Base-by-base conservation (phyloP, 2,329 filamentous ascomycete species). In the Epichloe sibirici region DNA sequence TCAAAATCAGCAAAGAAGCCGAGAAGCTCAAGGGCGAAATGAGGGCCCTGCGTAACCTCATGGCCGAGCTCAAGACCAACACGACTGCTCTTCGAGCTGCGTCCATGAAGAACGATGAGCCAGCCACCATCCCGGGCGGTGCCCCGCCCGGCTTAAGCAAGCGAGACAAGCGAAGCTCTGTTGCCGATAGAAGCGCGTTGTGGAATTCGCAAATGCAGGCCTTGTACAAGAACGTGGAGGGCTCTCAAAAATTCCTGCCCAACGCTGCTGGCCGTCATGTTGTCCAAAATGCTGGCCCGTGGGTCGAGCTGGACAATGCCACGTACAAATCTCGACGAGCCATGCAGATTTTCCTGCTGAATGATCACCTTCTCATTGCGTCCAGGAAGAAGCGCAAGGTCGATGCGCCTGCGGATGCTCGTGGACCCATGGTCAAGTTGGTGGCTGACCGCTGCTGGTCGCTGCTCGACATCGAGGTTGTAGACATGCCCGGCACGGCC, bases 1-100 rank as follows among this genome's bases (percentile, higher is more conserved):
- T 98, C 75, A 95, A 95, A 69, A 97, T 98, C 68, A 96, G 90
- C 66, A 96, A 97, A 70, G 93, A 98, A 71, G 93, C 94, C 2
- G 93, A 98, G 70, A 96, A 95, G 72, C 81, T 98, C 53, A 97
- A 97, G 71, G 82, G 82, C 52, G 93, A 98, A 68, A 97, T 98
- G 93, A 82, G 88, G 50, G 88, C 88, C 6, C 78, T 98, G 35
- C 82, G 88, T 45, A 88, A 88, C 58, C 77, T 97, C 50, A 96
- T 98, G 85, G 84, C 89, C 2, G 93, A 98, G 58, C 77, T 98
- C 53, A 97, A 89, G 61, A 77, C 81, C 7, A 89, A 90, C 55
- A 86, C 83, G 1, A 83, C 77, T 17, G 82, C 83, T 3, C 70
- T 86, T 39, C 75, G 82, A 47, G 73, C 79, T 21, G 76, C 79